These are phyloP conservation scores for Solanum piurae DNA, from an alignment of 257 asterid genomes.

Conservation along the genomic window DNA sequence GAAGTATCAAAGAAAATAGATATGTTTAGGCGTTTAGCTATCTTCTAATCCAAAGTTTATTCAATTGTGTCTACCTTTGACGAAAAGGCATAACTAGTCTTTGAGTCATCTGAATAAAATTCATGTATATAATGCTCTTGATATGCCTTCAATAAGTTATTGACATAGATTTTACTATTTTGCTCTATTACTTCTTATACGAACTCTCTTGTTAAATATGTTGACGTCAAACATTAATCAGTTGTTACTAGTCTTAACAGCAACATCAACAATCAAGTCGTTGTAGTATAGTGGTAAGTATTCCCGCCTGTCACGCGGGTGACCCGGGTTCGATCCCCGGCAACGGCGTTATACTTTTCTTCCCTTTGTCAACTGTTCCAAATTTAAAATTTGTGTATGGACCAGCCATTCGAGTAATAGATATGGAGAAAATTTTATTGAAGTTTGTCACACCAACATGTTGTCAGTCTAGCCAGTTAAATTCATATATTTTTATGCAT, in stretches of 20 bases:
- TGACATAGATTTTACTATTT: neutral
- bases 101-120: neutral
- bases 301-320: conserved; percentile 98
- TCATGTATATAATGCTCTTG: neutral
- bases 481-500: too few relatives aligned
- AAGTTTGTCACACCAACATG: neutral
- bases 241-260: too few relatives aligned
- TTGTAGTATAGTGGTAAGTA: conserved; percentile 99
- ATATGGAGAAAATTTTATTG: too few relatives aligned
- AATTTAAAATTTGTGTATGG: too few relatives aligned
- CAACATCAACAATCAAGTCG: conserved; percentile 9
- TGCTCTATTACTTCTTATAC: neutral
- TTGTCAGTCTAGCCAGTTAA: too few relatives aligned
- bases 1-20: neutral
- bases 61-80: neutral
- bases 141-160: neutral
- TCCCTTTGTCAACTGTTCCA: neutral
- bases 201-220: too few relatives aligned
- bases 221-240: too few relatives aligned
- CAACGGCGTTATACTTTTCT: conserved; percentile 35
- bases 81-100: neutral
- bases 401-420: too few relatives aligned
- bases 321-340: conserved; percentile 99
- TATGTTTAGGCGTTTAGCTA: neutral
- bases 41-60: neutral